Conservation (phyloP, 768 basidiomycete genomes). For the Russula sp. region DNA sequence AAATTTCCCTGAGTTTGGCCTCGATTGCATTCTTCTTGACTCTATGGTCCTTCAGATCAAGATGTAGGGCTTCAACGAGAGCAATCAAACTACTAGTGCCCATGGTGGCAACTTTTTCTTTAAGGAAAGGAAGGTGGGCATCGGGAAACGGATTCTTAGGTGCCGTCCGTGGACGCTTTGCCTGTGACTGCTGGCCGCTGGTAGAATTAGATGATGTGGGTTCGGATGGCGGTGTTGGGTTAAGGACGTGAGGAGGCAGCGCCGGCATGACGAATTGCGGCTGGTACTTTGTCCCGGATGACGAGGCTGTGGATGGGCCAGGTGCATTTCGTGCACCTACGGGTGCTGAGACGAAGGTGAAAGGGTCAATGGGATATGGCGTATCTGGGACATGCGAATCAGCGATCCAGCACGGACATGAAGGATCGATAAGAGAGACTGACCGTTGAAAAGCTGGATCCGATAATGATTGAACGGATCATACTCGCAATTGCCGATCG, state of each 20-base stretch:
- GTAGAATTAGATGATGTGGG: slow-evolving; percentile 26
- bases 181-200: slow-evolving; percentile 27
- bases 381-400: slow-evolving; percentile 49
- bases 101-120: slow-evolving; percentile 60
- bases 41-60: slow-evolving; percentile 63
- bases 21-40: slow-evolving; percentile 85
- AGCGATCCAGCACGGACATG: background rate
- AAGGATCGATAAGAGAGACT: slow-evolving; percentile 27
- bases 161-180: slow-evolving; percentile 31
- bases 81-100: slow-evolving; percentile 60
- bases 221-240: slow-evolving; percentile 20
- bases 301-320: slow-evolving; percentile 32
- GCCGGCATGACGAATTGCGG: slow-evolving; percentile 46
- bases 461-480: slow-evolving; percentile 71
- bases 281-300: slow-evolving; percentile 30
- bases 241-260: slow-evolving; percentile 33
- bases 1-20: slow-evolving; percentile 72
- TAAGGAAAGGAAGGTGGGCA: slow-evolving; percentile 53
- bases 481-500: slow-evolving; percentile 62
- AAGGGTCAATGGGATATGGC: slow-evolving; percentile 71
- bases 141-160: slow-evolving; percentile 70
- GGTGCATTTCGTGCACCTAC: slow-evolving; percentile 41
- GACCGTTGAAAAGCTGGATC: slow-evolving; percentile 85
- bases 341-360: slow-evolving; percentile 60
- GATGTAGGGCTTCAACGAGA: slow-evolving; percentile 70